phyloP scores from a whole-genome alignment of 441 rosid species.

The Erodium chrysanthum region DNA sequence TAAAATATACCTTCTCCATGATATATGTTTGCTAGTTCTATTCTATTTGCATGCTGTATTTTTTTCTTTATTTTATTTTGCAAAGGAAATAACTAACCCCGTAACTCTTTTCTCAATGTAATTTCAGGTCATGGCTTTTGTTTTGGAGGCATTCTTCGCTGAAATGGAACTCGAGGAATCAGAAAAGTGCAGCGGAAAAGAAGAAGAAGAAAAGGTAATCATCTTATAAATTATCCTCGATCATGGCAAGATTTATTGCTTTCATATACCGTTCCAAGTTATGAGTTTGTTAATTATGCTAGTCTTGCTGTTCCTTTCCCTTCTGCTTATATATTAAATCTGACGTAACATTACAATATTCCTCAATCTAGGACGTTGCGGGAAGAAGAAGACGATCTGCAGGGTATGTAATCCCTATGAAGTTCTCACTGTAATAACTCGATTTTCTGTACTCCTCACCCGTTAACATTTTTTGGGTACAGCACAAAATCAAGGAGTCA shows the following conservation, averaged over 20 bases:
- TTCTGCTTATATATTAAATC: background rate
- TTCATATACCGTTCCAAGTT: background rate
- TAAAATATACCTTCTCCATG: no score
- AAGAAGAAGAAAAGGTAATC: conserved; percentile 38
- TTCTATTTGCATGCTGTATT: no score
- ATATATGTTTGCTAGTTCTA: no score
- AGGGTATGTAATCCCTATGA: conserved; percentile 43
- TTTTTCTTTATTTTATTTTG: no score
- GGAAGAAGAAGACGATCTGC: conserved; percentile 23
- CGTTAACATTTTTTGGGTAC: conserved; percentile 23
- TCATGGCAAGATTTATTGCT: background rate
- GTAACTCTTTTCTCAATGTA: conserved; percentile 18
- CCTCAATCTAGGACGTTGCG: background rate
- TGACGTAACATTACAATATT: background rate
- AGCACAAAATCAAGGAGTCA: conserved; percentile 86
- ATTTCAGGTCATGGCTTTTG: conserved; percentile 86
- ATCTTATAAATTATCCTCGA: background rate
- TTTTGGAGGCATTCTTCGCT: conserved; percentile 93
- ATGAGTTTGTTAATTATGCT: background rate
- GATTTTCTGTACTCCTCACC: background rate
- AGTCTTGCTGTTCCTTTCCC: background rate
- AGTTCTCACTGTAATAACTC: background rate
- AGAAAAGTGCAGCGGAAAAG: conserved; percentile 31
- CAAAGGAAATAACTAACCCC: background rate
- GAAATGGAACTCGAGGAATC: conserved; percentile 77